Base-by-base conservation (phyloP, 2,329 filamentous ascomycete species). In the Arthrinium puccinioides region DNA sequence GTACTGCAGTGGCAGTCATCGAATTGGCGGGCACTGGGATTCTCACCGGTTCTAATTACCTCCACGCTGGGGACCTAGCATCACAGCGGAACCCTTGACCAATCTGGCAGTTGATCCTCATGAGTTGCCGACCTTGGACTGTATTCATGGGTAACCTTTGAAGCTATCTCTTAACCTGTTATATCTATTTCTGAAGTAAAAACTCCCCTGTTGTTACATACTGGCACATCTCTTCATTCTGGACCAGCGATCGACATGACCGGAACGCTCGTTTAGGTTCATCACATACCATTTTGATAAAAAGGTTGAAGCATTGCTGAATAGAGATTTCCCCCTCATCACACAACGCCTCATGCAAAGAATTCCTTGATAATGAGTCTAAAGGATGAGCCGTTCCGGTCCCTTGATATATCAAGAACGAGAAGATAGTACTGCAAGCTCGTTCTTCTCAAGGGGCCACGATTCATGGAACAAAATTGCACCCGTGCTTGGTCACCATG, bases 401-500 rank as follows among this genome's bases (percentile, higher is more conserved):
- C 23, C 13, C n/a, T n/a, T n/a, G n/a, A n/a, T n/a, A n/a, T n/a
- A n/a, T 79, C 45, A 58, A 61, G 14, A 64, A 64, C 4, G 60
- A 73, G 33, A 65, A 66, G 23, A 74, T 84, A 38, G 77, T n/a
- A 84, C 48, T 56, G 83, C 37, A 83, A 84, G 79, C 64, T 84
- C 10, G 64, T 79, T 2, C 79, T 84, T 43, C 58, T 84, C 0
- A 79, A 79, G 79, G 78, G 3, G 83, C 78, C 1, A 82, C 76
- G 4, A 74, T 84, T 21, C 79, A 79, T 0, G 66, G 70, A 1
- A 74, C 76, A 0, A 63, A 66, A 5, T 48, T 77, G 53, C 75
- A 76, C 30, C 55, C 82, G 42, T 41, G 82, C 18, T 82, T 82
- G 78, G 74, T 82, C 3, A 83, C 78, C 0, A 84, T 84, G 78